Base-by-base conservation (phyloP, 169 alveolate genomes). In the Neospora caninum region DNA sequence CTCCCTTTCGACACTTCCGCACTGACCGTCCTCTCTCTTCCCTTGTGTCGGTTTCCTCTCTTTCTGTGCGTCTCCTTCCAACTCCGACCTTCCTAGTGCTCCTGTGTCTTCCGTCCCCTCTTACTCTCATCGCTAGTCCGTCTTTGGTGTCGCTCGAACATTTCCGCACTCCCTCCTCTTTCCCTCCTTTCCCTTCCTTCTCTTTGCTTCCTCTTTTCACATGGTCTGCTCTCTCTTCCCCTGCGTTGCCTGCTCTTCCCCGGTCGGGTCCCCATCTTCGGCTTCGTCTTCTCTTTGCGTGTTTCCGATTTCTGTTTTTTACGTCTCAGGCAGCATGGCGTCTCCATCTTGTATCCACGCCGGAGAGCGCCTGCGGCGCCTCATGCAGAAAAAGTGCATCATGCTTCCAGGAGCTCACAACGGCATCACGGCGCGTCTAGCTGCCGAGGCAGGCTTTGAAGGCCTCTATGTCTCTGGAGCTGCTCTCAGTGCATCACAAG, bases 371-470 rank as follows among this genome's bases (percentile, higher is more conserved):
- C 93, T 94, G 22, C 94, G 98, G 91, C 67, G 93, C 49, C 94
- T 97, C 43, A 94, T 97, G 97, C 69, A 94, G 73, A 54, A 88
- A 36, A 88, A 93, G 45, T 96, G 97, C 82, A 95, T 97, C 38
- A 94, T 96, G 97, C 93, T 97, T 83, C 98, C 98, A 36, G 99
- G 99, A 42, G 98, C 98, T 36, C 97, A 88, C 96, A 97, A 98
- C 82, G 98, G 98, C 43, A 96, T 98, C 67, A 95, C 93, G 16
- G 98, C 94, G 53, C 94, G 96, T 39, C 78, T 94, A 25, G 94
- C 95, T 16, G 91, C 96, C 16, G 78, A 95, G 64, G 64, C 89
- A 88, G 98, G 98, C 18, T 97, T 96, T 88, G 93, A 97, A 87
- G 98, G 98, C 42, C 80, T 96, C 20, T 98, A 98, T 91, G 94